Evolutionary conservation across 176 grass and related monocot species (phyloP), one percentile per base, ranked within the genome.

Genomic region (Panicum miliaceum): DNA sequence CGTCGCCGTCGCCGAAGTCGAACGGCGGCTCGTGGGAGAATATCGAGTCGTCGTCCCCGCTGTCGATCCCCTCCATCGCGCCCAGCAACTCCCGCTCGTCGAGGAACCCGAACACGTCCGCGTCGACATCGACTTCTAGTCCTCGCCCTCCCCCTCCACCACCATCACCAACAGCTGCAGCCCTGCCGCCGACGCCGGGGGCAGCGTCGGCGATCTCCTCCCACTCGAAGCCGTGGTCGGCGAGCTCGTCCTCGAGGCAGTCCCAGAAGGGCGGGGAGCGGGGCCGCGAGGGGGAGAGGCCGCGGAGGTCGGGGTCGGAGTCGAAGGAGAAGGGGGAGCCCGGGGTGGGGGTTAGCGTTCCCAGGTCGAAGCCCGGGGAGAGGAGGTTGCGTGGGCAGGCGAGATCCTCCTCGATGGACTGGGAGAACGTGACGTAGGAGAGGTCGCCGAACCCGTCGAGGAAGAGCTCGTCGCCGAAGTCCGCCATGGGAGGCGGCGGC

Each of bases 51-150:
- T 80, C 73, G 8, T 85, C 88, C 9, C 79, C 91, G 29, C 82
- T 75, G 16, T 89, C 89, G 22, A 83, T 64, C 7, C 77, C 79
- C 66, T 88, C 93, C 80, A 95, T 85, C 71, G 71, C 71, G 68
- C 88, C 89, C 63, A 90, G 80, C 32, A 95, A 68, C 46, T 95
- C 88, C 47, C 85, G 47, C 71, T 96, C 88, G 71, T 92, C 77
- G 60, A 93, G 8, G 73, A 90, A 71, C 0, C 79, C 83, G 67
- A 90, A 79, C 58, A 82, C 83, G 29, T 84, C 85, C 14, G 48
- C 73, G 0, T 82, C 83, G 60, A 19, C 72, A 15, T 68, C 77
- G 1, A 0, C 16, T 19, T 43, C 69, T 13, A 40, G 1, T 19
- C 57, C 81, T 20, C 14, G 8, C 4, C 38, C 66, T 23, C 12